Base-by-base conservation (phyloP, 768 basidiomycete species). In the Pisolithus tinctorius region DNA sequence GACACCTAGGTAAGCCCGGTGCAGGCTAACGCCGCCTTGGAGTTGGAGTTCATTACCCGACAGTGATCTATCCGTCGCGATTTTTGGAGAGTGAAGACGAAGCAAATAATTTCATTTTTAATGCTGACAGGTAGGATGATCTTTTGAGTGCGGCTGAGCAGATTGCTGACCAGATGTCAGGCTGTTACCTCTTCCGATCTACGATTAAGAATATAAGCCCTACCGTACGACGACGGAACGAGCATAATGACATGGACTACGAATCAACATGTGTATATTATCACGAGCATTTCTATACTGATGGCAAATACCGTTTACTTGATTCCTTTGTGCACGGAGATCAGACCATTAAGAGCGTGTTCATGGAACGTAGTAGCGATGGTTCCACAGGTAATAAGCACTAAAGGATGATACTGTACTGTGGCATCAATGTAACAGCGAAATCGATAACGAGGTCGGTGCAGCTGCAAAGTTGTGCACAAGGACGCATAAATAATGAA, bases 21-120 rank as follows among this genome's bases (percentile, higher is more conserved):
- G 20, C 14, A 25, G 37, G 46, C 4, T 46, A n/a, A 42, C 23
- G 2, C 26, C 4, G 36, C 40, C 7, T 2, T 27, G 17, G 20
- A 7, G n/a, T 54, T 52, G 7, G 45, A 6, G 43, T 25, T 43
- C 9, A 36, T 7, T 13, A 16, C 4, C 14, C 8, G n/a, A 37
- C 58, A 95, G 94, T 97, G 37, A 49, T 90, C 10, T 88, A 88
- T 69, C 84, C 94, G 2, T 88, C 76, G 14, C 81, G 83, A 10
- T 97, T 97, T 72, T 62, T 98, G 54, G 94, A 97, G 67, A 88
- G 82, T n/a, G 94, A 97, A 69, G 92, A 95, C 63, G 75, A 82
- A 1, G 84, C 87, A 6, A 86, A 94, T 57, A 97, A 98, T 65
- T 95, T 96, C 73, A 70, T 96, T 54, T 95, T 95, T 71, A 90